Percentiles rank a stretch among this genome's conserved stretches.
These are phyloP conservation scores for Protea cynaroides DNA, from an alignment of 164 flowering plant genomes.

Conservation along the genomic window DNA sequence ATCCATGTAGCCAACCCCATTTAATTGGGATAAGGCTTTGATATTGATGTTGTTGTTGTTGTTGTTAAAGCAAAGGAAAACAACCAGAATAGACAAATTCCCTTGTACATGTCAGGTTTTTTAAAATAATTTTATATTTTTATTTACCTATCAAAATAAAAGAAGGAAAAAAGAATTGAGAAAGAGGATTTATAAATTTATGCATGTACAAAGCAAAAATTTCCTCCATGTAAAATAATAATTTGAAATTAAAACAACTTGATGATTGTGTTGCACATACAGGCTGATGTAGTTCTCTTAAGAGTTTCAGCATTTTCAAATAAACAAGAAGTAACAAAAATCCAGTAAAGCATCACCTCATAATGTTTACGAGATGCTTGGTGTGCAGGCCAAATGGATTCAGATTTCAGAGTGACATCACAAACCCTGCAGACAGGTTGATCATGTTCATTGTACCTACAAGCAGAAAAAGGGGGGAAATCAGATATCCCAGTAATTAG, in stretches of 20 bases:
- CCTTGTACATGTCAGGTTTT: no score
- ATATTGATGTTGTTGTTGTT: no score
- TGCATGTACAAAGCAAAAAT: no score
- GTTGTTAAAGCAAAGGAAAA: no score
- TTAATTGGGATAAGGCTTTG: no score
- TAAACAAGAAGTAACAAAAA: background rate
- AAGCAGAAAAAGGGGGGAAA: background rate
- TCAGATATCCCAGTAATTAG: background rate
- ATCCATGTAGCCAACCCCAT: no score
- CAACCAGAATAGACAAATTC: no score
- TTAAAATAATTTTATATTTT: no score
- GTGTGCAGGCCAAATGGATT: slow-evolving; percentile 72
- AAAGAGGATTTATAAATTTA: no score
- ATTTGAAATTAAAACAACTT: background rate
- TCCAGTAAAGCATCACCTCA: slow-evolving; percentile 40
- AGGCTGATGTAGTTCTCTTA: background rate
- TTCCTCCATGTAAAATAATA: background rate
- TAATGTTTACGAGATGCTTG: slow-evolving; percentile 84
- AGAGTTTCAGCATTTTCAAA: background rate
- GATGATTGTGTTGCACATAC: background rate
- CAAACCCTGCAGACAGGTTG: slow-evolving; percentile 88
- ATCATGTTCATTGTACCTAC: slow-evolving; percentile 80
- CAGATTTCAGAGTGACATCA: slow-evolving; percentile 67
- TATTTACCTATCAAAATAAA: no score
- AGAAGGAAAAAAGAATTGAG: no score